Evolutionary conservation across 495 filamentous ascomycete genomes (phyloP), one percentile per base, ranked within the genome.

Genomic region (Gamarada debralockiae): DNA sequence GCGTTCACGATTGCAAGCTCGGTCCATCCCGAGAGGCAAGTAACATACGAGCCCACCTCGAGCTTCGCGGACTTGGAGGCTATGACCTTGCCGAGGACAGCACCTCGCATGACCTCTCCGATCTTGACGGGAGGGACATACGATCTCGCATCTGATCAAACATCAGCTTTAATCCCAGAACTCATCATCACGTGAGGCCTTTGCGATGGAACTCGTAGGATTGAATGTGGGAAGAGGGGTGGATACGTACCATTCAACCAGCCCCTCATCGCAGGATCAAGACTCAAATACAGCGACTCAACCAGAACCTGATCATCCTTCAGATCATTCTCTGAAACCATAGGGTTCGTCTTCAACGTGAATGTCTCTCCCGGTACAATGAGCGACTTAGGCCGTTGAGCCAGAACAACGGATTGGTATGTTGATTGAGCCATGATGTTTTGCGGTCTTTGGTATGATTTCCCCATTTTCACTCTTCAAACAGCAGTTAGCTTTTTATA

Each of bases 201-300:
- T n/a, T n/a, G n/a, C n/a, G n/a, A n/a, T n/a, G n/a, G n/a, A 40
- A 15, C 37, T n/a, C 37, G 37, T 6, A 18, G 15, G n/a, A n/a
- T n/a, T 34, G 24, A 18, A 46, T 13, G 31, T 46, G 41, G 33
- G 39, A 44, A n/a, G 21, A 10, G 21, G n/a, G n/a, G 27, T n/a
- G 15, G 29, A 3, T 12, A 54, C 59, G 36, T 25, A 73, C 70
- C 72, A 25, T 69, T 62, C 0, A 93, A 74, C 88, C 86, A 90
- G 55, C 81, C 80, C 52, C 88, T 77, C 81, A 90, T 89, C n/a
- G 86, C 85, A 0, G 87, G 87, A 68, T 92, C 87, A 57, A 88
- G 80, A n/a, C 83, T 86, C 57, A 90, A 70, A 67, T 86, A 89
- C 42, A 85, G 73, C 1, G 69, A 69, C 57, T 87, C 80, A 21